Evolutionary conservation across 306 rosid genomes (phyloP).

Genomic region (Phaseolus lunatus): DNA sequence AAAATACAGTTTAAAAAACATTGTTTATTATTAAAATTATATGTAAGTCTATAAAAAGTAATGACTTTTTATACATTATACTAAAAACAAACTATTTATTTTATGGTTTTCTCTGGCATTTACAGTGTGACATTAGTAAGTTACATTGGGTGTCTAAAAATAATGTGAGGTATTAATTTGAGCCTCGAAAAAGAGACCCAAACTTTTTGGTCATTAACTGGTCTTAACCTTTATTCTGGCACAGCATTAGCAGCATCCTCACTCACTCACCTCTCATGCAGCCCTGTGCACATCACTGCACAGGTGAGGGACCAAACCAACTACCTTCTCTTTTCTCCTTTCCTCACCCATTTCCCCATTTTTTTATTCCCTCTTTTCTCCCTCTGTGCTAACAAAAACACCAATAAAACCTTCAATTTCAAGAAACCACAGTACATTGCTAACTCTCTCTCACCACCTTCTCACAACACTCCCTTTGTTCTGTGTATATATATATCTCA

Average conservation of each 20-base stretch:
- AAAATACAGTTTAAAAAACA: no score
- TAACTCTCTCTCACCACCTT: constrained; percentile 31
- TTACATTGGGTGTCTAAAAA: background rate
- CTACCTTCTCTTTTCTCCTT: background rate
- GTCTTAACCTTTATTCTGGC: constrained; percentile 17
- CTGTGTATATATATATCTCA: no score
- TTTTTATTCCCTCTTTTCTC: constrained; percentile 50
- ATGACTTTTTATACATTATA: no score
- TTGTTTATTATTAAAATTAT: no score
- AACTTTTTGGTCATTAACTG: background rate
- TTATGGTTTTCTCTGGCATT: no score
- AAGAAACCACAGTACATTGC: constrained; percentile 41
- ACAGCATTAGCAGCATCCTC: background rate
- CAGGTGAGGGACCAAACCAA: constrained; percentile 55
- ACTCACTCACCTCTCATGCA: background rate
- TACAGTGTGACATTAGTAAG: no score
- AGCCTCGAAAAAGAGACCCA: background rate
- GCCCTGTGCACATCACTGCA: constrained; percentile 34
- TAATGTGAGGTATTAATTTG: background rate
- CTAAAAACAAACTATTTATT: no score
- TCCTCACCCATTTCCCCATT: constrained; percentile 18
- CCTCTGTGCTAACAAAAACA: constrained; percentile 27
- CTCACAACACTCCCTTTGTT: constrained; percentile 9
- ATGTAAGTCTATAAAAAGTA: no score
- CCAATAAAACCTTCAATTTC: constrained; percentile 48